Base-by-base conservation (phyloP, 768 basidiomycete genomes). In the Solioccasus polychromus region DNA sequence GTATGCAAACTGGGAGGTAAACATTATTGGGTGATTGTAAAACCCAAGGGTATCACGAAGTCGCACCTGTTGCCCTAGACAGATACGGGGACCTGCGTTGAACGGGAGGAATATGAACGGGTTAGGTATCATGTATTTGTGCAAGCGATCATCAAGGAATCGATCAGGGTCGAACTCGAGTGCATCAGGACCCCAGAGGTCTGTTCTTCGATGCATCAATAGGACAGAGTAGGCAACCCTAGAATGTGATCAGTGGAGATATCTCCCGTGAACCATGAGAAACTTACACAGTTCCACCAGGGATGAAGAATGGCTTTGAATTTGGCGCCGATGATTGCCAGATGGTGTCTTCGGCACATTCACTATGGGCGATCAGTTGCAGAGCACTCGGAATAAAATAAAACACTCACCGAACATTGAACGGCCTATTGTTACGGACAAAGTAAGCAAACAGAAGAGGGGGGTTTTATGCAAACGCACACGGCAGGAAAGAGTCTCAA, bases 91-190 rank as follows among this genome's bases (percentile, higher is more conserved):
- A 5, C 72, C 70, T 0, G 71, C 70, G 25, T 73, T 72, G 42
- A 72, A 72, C 1, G 71, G 72, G 15, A 73, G 50, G 49, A 73
- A 74, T 47, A 70, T 69, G 47, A 57, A 73, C 0, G 71, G 71
- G 35, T 73, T 74, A 1, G 69, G 62, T 8, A 51, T 62, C 9
- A 74, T 51, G 44, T 69, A 65, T 48, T 57, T 63, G 29, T 34
- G 55, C 19, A 71, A 44, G 17, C 72, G 55, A 10, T 59, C 61
- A 26, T 73, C 71, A 10, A 72, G 55, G 61, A 71, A 73, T 11
- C 71, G 61, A 35, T 72, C 68, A 3, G 72, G 71, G 31, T 73
- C 71, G 39, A 72, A 72, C 18, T 56, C 52, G n/a, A 57, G 44
- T 11, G 63, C 63, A 26, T 71, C 69, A 3, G 69, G 67, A 2